Evolutionary conservation across 305 asterid genomes (phyloP), one percentile per base, ranked within the genome.

Genomic region (Fraxinus paxiana): DNA sequence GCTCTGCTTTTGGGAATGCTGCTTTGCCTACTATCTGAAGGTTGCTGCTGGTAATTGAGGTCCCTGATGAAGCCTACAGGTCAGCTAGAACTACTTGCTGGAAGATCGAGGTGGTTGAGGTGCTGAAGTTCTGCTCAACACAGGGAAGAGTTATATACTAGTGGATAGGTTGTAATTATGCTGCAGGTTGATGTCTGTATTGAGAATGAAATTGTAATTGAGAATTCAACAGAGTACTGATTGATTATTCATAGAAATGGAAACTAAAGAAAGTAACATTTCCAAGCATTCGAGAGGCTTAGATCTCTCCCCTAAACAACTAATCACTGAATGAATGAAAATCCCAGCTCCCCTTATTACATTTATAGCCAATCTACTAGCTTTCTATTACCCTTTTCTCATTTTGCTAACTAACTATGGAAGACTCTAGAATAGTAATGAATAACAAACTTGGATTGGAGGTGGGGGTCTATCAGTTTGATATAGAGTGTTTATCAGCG

Each of bases 401-500:
- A 13, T 38, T 38, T 38, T 38, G 46, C 46, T 8, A 37, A 37
- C 2, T 37, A 37, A 37, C 43, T 37, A 37, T 8, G 43, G 43
- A 37, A 37, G 12, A 7, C 10, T 35, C 41, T 37, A 37, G 43
- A 37, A 6, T 37, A 7, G 43, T 37, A 37, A 37, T 37, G 43
- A 37, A 1, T 37, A 37, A 37, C 43, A 37, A 94, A 94, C 78
- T 82, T 87, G 76, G 90, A 37, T 89, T 5, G 89, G 92, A 0
- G 97, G 94, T 37, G 43, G 12, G 43, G 43, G 43, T 37, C 43
- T 37, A 37, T 37, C 43, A 63, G 80, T 87, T 94, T 63, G 72
- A 33, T 15, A 78, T 80, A 2, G 88, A 81, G 13, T 91, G 97
- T 31, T 77, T 93, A 22, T 79, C 88, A 4, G 92, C 86, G 87